Conservation (phyloP, 1,284 basidiomycete species). For the Puccinia polysora region DNA sequence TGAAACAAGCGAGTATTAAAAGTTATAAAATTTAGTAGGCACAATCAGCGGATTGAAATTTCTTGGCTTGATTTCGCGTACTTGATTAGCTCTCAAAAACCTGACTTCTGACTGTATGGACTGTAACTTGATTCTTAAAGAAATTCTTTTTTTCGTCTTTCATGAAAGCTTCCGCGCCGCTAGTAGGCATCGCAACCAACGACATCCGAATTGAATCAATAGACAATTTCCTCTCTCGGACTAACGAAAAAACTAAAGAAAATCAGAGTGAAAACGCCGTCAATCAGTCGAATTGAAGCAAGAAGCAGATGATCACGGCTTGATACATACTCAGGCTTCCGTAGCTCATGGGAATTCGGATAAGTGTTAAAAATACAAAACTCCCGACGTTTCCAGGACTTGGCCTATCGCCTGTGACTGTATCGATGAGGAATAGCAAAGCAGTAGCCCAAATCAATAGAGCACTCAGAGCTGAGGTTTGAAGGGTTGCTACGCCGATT, state of each 20-base stretch:
- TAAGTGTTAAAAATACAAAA: not conserved
- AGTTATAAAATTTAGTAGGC: no score
- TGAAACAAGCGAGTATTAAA: no score
- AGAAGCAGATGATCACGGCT: no score
- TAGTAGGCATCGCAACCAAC: not conserved
- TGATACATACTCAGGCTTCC: slow-evolving; percentile 7
- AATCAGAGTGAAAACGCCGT: not conserved
- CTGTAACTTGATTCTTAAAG: slow-evolving; percentile 7
- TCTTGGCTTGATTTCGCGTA: not conserved
- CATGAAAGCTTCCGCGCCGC: not conserved
- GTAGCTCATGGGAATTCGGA: slow-evolving; percentile 3
- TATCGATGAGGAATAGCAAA: not conserved
- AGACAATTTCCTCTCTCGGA: slow-evolving; percentile 8
- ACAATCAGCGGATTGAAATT: not conserved
- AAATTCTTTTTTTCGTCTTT: slow-evolving; percentile 2
- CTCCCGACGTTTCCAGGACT: slow-evolving; percentile 1
- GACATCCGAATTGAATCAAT: slow-evolving; percentile 8
- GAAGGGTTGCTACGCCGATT: not conserved
- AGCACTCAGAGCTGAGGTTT: slow-evolving; percentile 17
- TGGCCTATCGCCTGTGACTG: not conserved
- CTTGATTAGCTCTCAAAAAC: slow-evolving; percentile 1
- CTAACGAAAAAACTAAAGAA: slow-evolving; percentile 12
- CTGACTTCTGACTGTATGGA: slow-evolving; percentile 23
- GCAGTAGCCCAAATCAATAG: not conserved
- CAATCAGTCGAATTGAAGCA: no score